Conservation (phyloP, 2,329 filamentous ascomycete genomes). For the Microdochium bolleyi region DNA sequence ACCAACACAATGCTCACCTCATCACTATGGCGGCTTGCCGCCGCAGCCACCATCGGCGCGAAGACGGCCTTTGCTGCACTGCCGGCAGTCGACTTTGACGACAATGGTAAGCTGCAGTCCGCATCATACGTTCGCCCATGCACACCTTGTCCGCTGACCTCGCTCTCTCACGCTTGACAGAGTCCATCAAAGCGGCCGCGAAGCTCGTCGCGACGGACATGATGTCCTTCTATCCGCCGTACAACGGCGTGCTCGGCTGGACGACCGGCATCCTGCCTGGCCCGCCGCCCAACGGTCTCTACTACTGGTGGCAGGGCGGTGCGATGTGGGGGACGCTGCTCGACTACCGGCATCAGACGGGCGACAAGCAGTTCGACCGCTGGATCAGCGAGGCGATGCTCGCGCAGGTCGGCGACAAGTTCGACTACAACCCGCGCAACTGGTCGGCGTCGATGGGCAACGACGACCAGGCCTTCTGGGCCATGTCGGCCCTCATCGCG, state of each 20-base stretch:
- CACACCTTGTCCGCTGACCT: background rate
- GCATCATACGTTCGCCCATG: background rate
- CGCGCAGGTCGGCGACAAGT: constrained; percentile 31
- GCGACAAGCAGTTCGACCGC: constrained; percentile 38
- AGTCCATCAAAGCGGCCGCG: constrained; percentile 17
- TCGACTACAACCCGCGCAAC: constrained; percentile 34
- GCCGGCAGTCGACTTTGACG: background rate
- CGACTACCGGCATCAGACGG: constrained; percentile 44
- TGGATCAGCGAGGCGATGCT: constrained; percentile 32
- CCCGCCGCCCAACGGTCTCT: constrained; percentile 13
- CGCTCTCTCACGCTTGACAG: constrained; percentile 4
- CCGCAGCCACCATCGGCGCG: background rate
- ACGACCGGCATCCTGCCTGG: constrained; percentile 13
- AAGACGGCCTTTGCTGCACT: background rate
- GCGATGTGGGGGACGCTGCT: constrained; percentile 41
- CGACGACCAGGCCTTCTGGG: constrained; percentile 55
- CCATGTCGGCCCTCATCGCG: constrained; percentile 51
- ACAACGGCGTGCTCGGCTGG: constrained; percentile 12
- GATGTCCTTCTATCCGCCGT: constrained; percentile 12
- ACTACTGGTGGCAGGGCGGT: constrained; percentile 47
- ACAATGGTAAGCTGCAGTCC: background rate
- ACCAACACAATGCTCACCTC: no score
- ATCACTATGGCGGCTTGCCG: background rate
- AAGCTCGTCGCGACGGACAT: constrained; percentile 18
- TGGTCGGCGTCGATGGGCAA: constrained; percentile 30